Base-by-base conservation (phyloP, 306 rosid genomes). In the Fagus crenata region DNA sequence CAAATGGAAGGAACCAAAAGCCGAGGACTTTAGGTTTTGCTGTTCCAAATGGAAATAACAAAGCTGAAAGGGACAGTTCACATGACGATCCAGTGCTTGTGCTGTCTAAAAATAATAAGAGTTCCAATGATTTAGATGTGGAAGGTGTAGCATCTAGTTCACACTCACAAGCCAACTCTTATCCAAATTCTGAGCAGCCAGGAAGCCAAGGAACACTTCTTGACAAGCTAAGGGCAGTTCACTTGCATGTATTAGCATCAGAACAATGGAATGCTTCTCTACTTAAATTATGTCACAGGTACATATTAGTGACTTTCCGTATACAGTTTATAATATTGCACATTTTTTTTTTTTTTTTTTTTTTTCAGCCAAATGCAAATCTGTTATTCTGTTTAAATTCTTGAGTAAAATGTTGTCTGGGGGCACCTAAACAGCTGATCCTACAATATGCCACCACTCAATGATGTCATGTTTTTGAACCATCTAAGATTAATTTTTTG, bases 211-310 rank as follows among this genome's bases (percentile, higher is more conserved):
- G 12, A 42, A 18, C 36, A 1, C 54, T 69, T 42, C 53, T 69
- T 18, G 55, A 69, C 28, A 69, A 42, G 7, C 3, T 69, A 28
- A 69, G 40, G 54, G 53, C 73, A 37, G 54, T 69, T 42, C 73
- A n/a, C 35, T 69, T 69, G 41, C 73, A 69, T 69, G 7, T 69
- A 39, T 69, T 42, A 69, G 73, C 73, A 7, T 69, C 73, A 2
- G 73, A 69, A 69, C 73, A 69, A 69, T 42, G 73, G 73, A 69
- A 69, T 69, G 37, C 55, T 37, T 42, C 55, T 18, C 42, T 31
- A 41, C 54, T 69, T 53, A 69, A 69, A 69, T 18, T 42, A 69
- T 69, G 73, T 22, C 73, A 69, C 37, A 42, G 73, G 73, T 69
- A 42, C 49, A 67, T 17, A 17, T 33, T 22, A n/a, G 18, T 41